Evolutionary conservation across 2,329 filamentous ascomycete genomes (phyloP), one percentile per base, ranked within the genome.

Genomic region (Colletotrichum sp.): DNA sequence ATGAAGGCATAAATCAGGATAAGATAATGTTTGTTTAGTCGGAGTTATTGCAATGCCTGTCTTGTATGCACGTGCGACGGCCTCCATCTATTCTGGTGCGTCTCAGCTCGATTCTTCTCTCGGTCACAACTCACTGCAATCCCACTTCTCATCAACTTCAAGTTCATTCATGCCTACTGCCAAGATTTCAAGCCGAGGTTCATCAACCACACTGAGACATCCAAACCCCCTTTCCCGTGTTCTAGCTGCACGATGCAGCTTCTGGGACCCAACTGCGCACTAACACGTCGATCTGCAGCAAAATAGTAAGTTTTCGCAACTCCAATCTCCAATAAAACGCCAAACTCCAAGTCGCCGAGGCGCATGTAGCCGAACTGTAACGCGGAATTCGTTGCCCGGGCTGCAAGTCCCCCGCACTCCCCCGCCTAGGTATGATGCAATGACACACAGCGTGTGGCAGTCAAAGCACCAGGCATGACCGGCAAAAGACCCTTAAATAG

Each of bases 371-470:
- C 62, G 22, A 22, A 13, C 28, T 24, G 60, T 52, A 36, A 39
- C 32, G 57, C 72, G 72, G 72, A 75, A 72, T 52, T 72, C 72
- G 62, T 75, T 75, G 68, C 52, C 72, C 72, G 72, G 62, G 52
- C 28, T 67, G 66, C 66, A 39, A 26, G 65, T 68, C 62, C 72
- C 72, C 72, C 72, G 72, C 72, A 75, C 52, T 66, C 62, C 59
- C 71, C 72, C 72, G 65, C 68, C 72, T 60, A 22, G n/a, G 63
- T 72, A 75, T 75, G 72, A 72, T 72, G 68, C 72, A 75, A 75
- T 71, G 60, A 16, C 64, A 66, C 18, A 66, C 55, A 28, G 22
- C 22, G 57, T 22, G 22, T 28, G 63, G 28, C 30, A 16, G 66
- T 34, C 52, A 59, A 44, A 60, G 66, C 22, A 60, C 59, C 6